Conservation (phyloP, 768 basidiomycete genomes). For the Agaricus blazei region DNA sequence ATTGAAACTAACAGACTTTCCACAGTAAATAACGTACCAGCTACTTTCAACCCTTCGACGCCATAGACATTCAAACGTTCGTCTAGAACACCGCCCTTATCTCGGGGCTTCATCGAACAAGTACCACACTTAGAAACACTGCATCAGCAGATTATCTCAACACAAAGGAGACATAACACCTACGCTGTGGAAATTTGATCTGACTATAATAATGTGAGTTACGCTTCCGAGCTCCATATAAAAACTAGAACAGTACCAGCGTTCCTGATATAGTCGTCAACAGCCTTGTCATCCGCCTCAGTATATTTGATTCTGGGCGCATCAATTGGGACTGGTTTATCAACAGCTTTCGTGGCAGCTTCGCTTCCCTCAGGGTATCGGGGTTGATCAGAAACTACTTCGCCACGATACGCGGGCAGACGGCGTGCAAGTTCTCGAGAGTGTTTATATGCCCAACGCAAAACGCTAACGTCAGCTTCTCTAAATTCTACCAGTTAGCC, state of each 20-base stretch:
- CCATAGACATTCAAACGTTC: conserved; percentile 58
- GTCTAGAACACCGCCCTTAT: conserved; percentile 58
- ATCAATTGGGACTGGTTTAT: conserved; percentile 25
- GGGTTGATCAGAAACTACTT: conserved; percentile 29
- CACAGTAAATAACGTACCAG: conserved; percentile 11
- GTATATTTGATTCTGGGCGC: conserved; percentile 36
- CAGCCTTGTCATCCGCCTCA: conserved; percentile 34
- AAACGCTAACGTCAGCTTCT: conserved; percentile 36
- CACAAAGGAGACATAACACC: background rate
- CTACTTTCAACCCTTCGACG: conserved; percentile 51
- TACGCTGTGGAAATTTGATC: conserved; percentile 43
- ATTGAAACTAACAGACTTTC: too few relatives aligned
- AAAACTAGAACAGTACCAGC: conserved; percentile 18
- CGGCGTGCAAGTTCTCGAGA: conserved; percentile 50
- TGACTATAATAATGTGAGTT: conserved; percentile 20
- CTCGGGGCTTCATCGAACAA: conserved; percentile 61
- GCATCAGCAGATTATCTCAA: background rate
- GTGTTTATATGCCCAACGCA: conserved; percentile 53
- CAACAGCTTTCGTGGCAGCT: conserved; percentile 19
- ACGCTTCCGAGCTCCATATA: too few relatives aligned
- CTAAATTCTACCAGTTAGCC: conserved; percentile 16
- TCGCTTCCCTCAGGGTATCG: conserved; percentile 28
- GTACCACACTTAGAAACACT: conserved; percentile 45
- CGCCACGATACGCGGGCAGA: conserved; percentile 40
- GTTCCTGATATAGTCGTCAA: conserved; percentile 32